phyloP scores from a whole-genome alignment of 352 stramenopile species.

The Phytophthora tentaculata region DNA sequence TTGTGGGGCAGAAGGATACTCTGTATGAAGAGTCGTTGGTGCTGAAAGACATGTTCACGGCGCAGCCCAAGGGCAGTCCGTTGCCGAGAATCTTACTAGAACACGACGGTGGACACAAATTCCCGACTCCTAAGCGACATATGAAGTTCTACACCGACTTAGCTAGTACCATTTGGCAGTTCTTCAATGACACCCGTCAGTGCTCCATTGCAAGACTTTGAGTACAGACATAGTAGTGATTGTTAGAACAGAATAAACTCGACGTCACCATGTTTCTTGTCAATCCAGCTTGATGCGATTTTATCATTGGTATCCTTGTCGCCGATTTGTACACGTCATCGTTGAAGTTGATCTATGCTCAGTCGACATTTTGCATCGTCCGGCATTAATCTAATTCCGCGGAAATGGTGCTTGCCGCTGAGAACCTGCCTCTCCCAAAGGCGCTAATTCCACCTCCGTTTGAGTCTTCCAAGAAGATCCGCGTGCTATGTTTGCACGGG shows the following conservation, averaged over 20 bases:
- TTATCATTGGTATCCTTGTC: not conserved
- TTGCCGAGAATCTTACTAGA: conserved; percentile 49
- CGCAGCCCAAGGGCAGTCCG: conserved; percentile 39
- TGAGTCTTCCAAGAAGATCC: conserved; percentile 33
- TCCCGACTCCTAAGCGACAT: conserved; percentile 62
- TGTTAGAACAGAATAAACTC: not conserved
- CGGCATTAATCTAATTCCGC: no score
- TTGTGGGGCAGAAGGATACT: conserved; percentile 56
- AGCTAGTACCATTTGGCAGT: conserved; percentile 48
- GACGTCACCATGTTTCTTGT: not conserved
- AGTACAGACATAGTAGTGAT: not conserved
- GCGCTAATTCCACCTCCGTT: conserved; percentile 18
- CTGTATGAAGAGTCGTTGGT: conserved; percentile 51
- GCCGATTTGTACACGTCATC: conserved; percentile 24
- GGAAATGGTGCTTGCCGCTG: conserved; percentile 24
- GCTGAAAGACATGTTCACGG: conserved; percentile 53
- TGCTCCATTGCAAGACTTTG: conserved; percentile 40
- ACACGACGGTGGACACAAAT: conserved; percentile 66
- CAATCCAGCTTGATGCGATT: conserved; percentile 5
- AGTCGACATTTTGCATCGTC: conserved; percentile 31
- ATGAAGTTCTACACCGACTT: conserved; percentile 50
- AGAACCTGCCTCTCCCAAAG: conserved; percentile 25
- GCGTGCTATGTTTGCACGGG: conserved; percentile 59
- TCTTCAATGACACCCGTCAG: conserved; percentile 47
- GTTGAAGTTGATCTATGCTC: conserved; percentile 37